Evolutionary conservation across 495 filamentous ascomycete genomes (phyloP), one percentile per base, ranked within the genome.

Genomic region (Bombardia bombarda): DNA sequence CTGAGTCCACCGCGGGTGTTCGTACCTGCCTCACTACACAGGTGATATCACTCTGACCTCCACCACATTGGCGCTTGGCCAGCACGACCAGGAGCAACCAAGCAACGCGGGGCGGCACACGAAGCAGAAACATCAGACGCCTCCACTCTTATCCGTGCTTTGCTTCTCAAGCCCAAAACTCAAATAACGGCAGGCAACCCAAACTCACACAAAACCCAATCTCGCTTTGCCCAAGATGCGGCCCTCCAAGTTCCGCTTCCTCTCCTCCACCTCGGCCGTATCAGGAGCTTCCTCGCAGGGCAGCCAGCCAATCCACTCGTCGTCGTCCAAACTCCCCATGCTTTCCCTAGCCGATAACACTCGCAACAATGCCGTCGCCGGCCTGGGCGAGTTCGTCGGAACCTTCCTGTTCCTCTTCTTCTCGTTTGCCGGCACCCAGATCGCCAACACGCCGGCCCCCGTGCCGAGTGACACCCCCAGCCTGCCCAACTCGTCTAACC

Each of bases 341-440:
- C 49, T 58, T 7, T 35, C 41, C 26, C 34, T 38, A 20, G 49
- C 52, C 8, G 21, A 21, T 4, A 49, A 42, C 3, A n/a, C 24
- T 10, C 55, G 47, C 45, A 65, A 69, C 52, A 62, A 86, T 43
- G 33, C 82, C 40, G 68, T 86, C 30, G 82, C 80, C 25, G 68
- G 72, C 10, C 32, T 79, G 17, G 81, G 83, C 40, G 85, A 88
- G 63, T 86, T 86, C 49, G 72, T 83, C 6, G 87, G 87, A 20
- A 94, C 87, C 0, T 88, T 87, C 49, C 52, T 90, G 48, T 94
- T 90, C 66, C 70, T 92, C 4, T 83, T 90, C 64, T 84, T 90
- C 48, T 80, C 85, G 25, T 90, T 92, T 54, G 77, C 78, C 6
- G 87, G 77, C 17, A 83, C 87, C 3, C 83, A 92, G 52, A 79